These are phyloP conservation scores for Suillus occidentalis DNA, from an alignment of 768 basidiomycete genomes.

Conservation along the genomic window DNA sequence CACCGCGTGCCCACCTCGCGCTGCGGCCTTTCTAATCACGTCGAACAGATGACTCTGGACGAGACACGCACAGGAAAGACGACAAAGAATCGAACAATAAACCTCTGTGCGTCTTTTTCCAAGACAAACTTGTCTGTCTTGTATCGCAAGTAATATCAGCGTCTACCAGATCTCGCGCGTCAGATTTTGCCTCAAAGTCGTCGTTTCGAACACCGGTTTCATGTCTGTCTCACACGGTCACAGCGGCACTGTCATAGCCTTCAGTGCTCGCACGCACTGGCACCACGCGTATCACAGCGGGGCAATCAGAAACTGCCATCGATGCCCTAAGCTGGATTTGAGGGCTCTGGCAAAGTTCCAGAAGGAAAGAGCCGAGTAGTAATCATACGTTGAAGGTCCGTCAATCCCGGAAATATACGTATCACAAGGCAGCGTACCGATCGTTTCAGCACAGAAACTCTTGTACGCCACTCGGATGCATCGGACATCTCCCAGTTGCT, in stretches of 20 bases:
- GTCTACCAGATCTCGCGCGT: conserved; percentile 67
- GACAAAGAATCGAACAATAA: conserved; percentile 53
- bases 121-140: conserved; percentile 53
- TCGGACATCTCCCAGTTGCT: neutral
- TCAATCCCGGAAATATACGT: no score
- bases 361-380: no score
- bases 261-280: conserved; percentile 55
- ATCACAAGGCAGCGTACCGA: no score
- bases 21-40: conserved; percentile 62
- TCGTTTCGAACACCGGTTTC: neutral
- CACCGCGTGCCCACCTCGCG: conserved; percentile 58
- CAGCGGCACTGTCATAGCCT: conserved; percentile 36
- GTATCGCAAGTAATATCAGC: conserved; percentile 60
- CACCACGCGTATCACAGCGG: conserved; percentile 64
- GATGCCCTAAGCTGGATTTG: no score
- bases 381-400: no score
- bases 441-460: no score
- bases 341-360: no score
- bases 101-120: conserved; percentile 35
- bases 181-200: conserved; percentile 65
- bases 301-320: conserved; percentile 28
- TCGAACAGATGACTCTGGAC: conserved; percentile 39
- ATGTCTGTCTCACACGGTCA: neutral
- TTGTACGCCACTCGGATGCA: neutral
- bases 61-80: conserved; percentile 38